phyloP scores from a whole-genome alignment of 805 yeast species.

The Candida palmyrensis region DNA sequence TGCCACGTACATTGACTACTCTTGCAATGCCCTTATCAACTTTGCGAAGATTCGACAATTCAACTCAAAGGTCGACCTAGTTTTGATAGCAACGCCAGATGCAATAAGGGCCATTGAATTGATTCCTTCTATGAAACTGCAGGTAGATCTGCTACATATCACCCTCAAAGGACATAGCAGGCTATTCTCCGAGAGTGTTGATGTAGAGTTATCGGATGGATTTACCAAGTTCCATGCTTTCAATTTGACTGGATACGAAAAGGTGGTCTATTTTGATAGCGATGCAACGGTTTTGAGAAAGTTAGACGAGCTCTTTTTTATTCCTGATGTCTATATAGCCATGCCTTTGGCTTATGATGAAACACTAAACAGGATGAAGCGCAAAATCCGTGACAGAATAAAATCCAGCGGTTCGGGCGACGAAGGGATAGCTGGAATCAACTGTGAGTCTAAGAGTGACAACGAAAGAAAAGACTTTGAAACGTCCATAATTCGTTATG shows the following conservation, averaged over 20 bases:
- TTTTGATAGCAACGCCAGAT: conserved; percentile 7
- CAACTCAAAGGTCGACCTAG: conserved; percentile 9
- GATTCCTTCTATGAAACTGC: background rate
- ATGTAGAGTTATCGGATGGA: conserved; percentile 41
- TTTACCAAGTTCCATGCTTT: conserved; percentile 54
- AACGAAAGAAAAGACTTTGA: conserved; percentile 1
- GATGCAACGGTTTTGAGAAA: conserved; percentile 6
- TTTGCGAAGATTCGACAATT: conserved; percentile 27
- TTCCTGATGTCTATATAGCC: conserved; percentile 44
- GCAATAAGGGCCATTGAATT: background rate
- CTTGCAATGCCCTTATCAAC: conserved; percentile 49
- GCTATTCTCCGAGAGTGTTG: conserved; percentile 7
- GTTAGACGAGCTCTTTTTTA: conserved; percentile 48
- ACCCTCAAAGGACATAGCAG: background rate
- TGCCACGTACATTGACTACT: conserved; percentile 48
- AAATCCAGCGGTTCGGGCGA: background rate
- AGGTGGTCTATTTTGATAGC: conserved; percentile 51
- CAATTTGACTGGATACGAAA: conserved; percentile 42
- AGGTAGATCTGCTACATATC: background rate
- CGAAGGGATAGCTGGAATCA: background rate
- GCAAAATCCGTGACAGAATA: background rate
- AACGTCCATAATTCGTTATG: background rate
- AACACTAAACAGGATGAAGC: background rate
- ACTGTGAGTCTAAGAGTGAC: background rate
- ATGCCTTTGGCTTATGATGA: conserved; percentile 41